A percentile compares a stretch with the other conserved stretches of the same genome.
phyloP scores from a whole-genome alignment of 164 flowering plant genomes.

The Sedum album region DNA sequence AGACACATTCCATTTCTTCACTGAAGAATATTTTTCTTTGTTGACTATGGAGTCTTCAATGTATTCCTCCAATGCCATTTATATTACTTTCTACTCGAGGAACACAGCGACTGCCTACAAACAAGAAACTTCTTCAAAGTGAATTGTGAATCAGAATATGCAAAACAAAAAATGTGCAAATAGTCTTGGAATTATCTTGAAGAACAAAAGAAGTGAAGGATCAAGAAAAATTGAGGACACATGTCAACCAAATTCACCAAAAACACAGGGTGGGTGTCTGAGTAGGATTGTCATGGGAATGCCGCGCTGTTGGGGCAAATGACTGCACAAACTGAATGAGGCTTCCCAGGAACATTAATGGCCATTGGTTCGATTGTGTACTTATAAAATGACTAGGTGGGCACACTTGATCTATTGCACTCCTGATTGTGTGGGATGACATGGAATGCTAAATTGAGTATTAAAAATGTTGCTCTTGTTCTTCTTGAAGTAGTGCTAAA shows the following conservation, averaged over 20 bases:
- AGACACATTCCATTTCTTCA: conserved; percentile 1
- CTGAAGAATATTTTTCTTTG: background rate
- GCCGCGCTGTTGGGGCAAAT: background rate
- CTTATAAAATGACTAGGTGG: background rate
- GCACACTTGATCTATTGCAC: background rate
- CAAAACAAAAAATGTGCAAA: background rate
- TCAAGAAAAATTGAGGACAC: background rate
- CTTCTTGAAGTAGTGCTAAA: too few relatives aligned
- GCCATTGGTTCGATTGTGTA: background rate
- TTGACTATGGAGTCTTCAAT: background rate
- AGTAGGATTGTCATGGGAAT: background rate
- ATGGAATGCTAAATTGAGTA: too few relatives aligned
- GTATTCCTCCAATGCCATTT: background rate
- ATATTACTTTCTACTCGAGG: background rate
- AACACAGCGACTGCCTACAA: background rate
- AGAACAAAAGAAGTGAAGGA: background rate
- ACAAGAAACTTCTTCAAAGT: background rate
- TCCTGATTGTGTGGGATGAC: background rate
- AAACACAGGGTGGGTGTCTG: background rate
- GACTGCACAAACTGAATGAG: background rate
- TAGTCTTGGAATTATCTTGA: too few relatives aligned
- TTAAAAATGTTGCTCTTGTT: too few relatives aligned
- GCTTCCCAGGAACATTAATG: background rate
- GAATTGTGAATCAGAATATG: background rate
- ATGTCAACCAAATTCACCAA: background rate